These are phyloP conservation scores for Sphagnum fallax DNA, from an alignment of 228 moss, liverwort and hornwort genomes.

Conservation along the genomic window DNA sequence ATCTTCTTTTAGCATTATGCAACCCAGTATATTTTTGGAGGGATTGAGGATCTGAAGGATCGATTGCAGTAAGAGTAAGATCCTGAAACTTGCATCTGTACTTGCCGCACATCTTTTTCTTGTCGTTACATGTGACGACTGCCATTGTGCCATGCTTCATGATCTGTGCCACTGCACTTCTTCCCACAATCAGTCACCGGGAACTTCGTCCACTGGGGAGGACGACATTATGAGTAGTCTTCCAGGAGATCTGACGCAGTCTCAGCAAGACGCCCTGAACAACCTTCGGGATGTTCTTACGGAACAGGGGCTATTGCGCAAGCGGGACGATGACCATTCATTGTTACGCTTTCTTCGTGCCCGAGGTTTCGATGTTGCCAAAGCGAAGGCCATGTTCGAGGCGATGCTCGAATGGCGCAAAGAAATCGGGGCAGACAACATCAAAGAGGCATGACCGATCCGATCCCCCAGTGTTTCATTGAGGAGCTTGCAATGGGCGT, in stretches of 20 bases:
- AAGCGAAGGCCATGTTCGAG: constrained; percentile 44
- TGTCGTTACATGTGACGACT: no score
- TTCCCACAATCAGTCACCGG: constrained; percentile 19
- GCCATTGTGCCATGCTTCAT: constrained; percentile 12
- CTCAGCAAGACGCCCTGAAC: constrained; percentile 30
- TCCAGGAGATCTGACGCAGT: constrained; percentile 27
- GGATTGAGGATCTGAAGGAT: no score
- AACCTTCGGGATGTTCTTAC: constrained; percentile 24
- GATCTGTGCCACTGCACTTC: constrained; percentile 33
- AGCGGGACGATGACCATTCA: constrained; percentile 33
- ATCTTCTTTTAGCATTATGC: no score
- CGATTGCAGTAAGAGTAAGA: no score
- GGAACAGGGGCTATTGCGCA: constrained; percentile 32
- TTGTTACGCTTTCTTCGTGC: constrained; percentile 42
- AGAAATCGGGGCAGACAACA: constrained; percentile 40
- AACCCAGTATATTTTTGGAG: no score
- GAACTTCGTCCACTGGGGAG: constrained; percentile 23
- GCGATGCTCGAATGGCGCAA: constrained; percentile 45
- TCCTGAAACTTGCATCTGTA: no score
- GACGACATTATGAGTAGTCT: constrained; percentile 24
- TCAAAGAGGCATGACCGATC: constrained; percentile 22
- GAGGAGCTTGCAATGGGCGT: no score
- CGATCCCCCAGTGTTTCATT: background rate
- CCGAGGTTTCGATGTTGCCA: constrained; percentile 34
- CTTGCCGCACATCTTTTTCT: no score